phyloP scores from a whole-genome alignment of 2,329 filamentous ascomycete genomes.

The Grosmannia serpens region DNA sequence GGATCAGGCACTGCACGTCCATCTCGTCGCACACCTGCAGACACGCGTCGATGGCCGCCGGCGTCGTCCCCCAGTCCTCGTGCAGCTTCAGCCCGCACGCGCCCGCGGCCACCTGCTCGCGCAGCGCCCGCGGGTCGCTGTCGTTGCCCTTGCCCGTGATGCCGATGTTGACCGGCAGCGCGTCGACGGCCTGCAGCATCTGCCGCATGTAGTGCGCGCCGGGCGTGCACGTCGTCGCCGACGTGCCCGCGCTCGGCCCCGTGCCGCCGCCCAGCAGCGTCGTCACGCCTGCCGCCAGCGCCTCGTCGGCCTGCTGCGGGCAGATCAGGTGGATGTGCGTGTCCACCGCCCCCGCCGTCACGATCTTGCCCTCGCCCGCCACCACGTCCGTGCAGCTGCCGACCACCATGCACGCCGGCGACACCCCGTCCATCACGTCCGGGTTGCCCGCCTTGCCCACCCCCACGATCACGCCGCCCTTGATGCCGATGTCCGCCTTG shows the following conservation, averaged over 20 bases:
- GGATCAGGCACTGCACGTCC: slow-evolving; percentile 87
- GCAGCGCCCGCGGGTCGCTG: slow-evolving; percentile 54
- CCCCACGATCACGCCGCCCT: slow-evolving; percentile 71
- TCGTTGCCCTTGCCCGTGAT: slow-evolving; percentile 95
- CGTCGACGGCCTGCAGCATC: slow-evolving; percentile 83
- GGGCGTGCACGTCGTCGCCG: slow-evolving; percentile 87
- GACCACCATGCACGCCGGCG: slow-evolving; percentile 59
- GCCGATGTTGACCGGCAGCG: slow-evolving; percentile 73
- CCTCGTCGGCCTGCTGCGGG: slow-evolving; percentile 78
- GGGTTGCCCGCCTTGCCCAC: slow-evolving; percentile 95
- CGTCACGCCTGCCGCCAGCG: slow-evolving; percentile 75
- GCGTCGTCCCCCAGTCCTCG: slow-evolving; percentile 91
- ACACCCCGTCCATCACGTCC: slow-evolving; percentile 89
- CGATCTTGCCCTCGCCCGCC: slow-evolving; percentile 78
- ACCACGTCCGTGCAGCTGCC: slow-evolving; percentile 87
- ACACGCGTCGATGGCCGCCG: slow-evolving; percentile 82
- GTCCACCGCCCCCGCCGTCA: slow-evolving; percentile 85
- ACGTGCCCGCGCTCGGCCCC: slow-evolving; percentile 82
- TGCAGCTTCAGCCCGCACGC: slow-evolving; percentile 88
- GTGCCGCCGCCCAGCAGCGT: slow-evolving; percentile 86
- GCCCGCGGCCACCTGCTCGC: slow-evolving; percentile 71
- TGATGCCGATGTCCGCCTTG: slow-evolving; percentile 94
- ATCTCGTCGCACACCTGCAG: slow-evolving; percentile 77
- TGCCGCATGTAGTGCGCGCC: slow-evolving; percentile 70
- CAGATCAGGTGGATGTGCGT: slow-evolving; percentile 92